Base-by-base conservation (phyloP, 2,329 filamentous ascomycete species). In the Polytolypa hystricis region DNA sequence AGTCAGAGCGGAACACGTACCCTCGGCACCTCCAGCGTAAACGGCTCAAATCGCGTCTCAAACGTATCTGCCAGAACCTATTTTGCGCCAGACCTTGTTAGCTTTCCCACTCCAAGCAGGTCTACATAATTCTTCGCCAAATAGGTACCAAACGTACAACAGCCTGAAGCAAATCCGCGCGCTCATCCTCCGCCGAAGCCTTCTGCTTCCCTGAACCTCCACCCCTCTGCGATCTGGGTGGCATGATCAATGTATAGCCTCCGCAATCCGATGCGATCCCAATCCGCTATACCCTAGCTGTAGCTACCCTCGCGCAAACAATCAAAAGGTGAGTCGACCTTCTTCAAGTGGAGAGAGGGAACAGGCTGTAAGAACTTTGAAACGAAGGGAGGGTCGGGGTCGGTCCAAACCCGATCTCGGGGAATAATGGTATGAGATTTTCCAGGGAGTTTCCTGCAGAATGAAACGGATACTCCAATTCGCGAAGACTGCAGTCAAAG, bases 1-100 rank as follows among this genome's bases (percentile, higher is more conserved):
- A 32, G 15, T 16, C 12, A 35, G 26, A n/a, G 16, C 26, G 43
- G 16, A 19, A n/a, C 10, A 62, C 73, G 53, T 70, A 91, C 85
- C 70, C 91, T 75, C 54, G 91, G 91, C 48, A 75, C 82, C 57
- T 94, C 84, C 39, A 93, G 66, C 0, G 86, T 89, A 55, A 96
- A 91, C 0, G 91, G 91, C 49, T 73, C 76, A 64, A 93, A 98
- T 58, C 85, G 73, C 32, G 85, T 86, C 61, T 96, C 87, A 58
- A 93, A 98, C 1, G 85, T 87, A 67, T 98, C 91, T 47, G 89
- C 83, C 46, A 98, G 77, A 41, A 98, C 72, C 82, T 91, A 52
- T 19, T 20, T 39, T 10, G 20, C 17, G 28, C 15, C 25, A 5
- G 12, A 25, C 28, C 32, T 39, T 40, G 18, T 17, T 17, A 23